These are phyloP conservation scores for Trichosanthes truncata DNA, from an alignment of 306 rosid genomes.

Conservation along the genomic window DNA sequence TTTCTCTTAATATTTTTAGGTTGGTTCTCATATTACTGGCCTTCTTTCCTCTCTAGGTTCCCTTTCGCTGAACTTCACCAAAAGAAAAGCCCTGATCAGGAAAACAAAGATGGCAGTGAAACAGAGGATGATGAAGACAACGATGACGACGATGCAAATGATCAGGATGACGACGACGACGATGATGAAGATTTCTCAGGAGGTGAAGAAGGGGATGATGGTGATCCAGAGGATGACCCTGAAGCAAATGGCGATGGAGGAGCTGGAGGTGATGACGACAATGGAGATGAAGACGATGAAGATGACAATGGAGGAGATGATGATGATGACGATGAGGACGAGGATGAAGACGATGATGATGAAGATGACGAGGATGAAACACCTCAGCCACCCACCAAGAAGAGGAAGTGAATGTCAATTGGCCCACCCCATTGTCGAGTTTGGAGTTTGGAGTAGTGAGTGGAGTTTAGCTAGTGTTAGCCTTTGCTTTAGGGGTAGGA, in stretches of 20 bases:
- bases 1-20: not conserved
- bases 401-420: slow-evolving; percentile 48
- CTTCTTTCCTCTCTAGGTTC: slow-evolving; percentile 38
- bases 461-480: slow-evolving; percentile 20
- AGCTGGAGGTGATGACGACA: slow-evolving; percentile 41
- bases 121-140: slow-evolving; percentile 50
- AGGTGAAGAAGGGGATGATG: slow-evolving; percentile 52
- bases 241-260: slow-evolving; percentile 22
- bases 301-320: slow-evolving; percentile 17
- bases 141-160: slow-evolving; percentile 35
- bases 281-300: slow-evolving; percentile 16
- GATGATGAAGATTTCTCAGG: slow-evolving; percentile 58
- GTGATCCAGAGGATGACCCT: slow-evolving; percentile 32
- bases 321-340: slow-evolving; percentile 15
- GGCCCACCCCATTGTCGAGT: not conserved
- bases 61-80: slow-evolving; percentile 39
- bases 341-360: slow-evolving; percentile 38
- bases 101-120: slow-evolving; percentile 78
- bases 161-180: slow-evolving; percentile 45
- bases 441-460: slow-evolving; percentile 21
- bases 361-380: slow-evolving; percentile 33
- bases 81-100: slow-evolving; percentile 20
- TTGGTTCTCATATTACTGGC: slow-evolving; percentile 1
- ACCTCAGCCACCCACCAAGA: slow-evolving; percentile 70
- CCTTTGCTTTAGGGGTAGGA: slow-evolving; percentile 17